Percentiles rank a stretch among this genome's conserved stretches.
Conservation (phyloP, 2,329 filamentous ascomycete species). For the Xylariaceae sp. region DNA sequence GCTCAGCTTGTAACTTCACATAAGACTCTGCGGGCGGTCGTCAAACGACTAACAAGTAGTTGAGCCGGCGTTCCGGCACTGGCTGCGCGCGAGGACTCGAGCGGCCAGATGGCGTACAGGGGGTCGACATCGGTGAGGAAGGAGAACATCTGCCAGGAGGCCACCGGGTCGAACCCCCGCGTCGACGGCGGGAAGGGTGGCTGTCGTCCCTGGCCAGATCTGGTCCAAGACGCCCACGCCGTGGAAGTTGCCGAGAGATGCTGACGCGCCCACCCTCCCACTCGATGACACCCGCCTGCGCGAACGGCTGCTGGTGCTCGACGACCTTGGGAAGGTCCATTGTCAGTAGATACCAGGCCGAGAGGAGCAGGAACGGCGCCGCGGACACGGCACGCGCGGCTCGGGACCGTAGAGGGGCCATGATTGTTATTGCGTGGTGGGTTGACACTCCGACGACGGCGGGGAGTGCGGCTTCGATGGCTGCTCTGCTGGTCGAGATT, state of each 20-base stretch:
- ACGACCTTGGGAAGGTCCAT: conserved; percentile 12
- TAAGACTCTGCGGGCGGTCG: not conserved
- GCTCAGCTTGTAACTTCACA: not conserved
- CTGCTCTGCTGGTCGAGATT: no score
- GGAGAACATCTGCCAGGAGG: conserved; percentile 17
- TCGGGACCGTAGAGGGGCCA: not conserved
- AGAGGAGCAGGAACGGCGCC: conserved; percentile 10
- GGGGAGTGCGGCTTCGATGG: no score
- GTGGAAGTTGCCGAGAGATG: conserved; percentile 14
- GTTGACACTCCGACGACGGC: no score
- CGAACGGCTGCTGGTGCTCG: conserved; percentile 6
- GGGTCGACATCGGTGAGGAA: conserved; percentile 17
- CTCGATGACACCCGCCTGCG: conserved; percentile 11
- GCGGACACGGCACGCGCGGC: conserved; percentile 5
- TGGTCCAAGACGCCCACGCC: conserved; percentile 9
- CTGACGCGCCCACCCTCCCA: conserved; percentile 12
- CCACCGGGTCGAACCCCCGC: conserved; percentile 12
- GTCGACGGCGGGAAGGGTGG: conserved; percentile 13
- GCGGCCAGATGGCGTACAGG: conserved; percentile 15
- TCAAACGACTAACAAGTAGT: conserved; percentile 7
- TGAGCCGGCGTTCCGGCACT: conserved; percentile 12
- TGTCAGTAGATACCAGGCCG: conserved; percentile 6
- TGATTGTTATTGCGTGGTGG: no score
- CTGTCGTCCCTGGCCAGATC: conserved; percentile 10
- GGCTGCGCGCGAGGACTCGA: conserved; percentile 13